These are phyloP conservation scores for Yarrowia divulgata DNA, from an alignment of 805 yeast genomes.

Conservation along the genomic window DNA sequence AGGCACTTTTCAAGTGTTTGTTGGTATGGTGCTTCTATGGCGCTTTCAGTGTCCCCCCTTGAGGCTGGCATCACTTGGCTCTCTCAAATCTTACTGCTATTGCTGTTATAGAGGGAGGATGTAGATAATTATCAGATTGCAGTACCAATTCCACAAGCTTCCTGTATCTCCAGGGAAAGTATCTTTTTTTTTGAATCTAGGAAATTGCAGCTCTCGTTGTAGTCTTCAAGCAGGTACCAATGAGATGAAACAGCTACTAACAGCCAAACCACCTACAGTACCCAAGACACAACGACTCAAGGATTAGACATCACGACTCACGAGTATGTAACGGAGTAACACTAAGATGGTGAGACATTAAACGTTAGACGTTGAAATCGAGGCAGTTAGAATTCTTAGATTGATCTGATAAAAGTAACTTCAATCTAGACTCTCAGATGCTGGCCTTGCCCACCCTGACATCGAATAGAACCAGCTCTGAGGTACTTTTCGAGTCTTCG, in stretches of 20 bases:
- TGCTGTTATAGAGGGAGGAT: neutral
- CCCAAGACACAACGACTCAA: neutral
- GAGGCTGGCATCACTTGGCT: neutral
- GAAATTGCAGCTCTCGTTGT: too few relatives aligned
- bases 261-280: too few relatives aligned
- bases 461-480: neutral
- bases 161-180: neutral
- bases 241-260: too few relatives aligned
- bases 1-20: too few relatives aligned
- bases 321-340: neutral
- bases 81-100: constrained; percentile 2
- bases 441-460: neutral
- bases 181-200: too few relatives aligned
- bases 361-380: neutral
- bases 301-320: neutral
- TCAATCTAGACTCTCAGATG: neutral
- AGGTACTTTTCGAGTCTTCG: too few relatives aligned
- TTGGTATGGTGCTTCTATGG: too few relatives aligned
- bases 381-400: neutral
- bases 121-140: neutral
- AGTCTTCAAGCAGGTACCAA: too few relatives aligned
- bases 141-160: too few relatives aligned
- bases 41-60: too few relatives aligned
- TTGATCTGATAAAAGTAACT: constrained; percentile 5
- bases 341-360: neutral